Evolutionary conservation across 78 protist genomes (phyloP).

Genomic region (Chrysochromulina tobinii): DNA sequence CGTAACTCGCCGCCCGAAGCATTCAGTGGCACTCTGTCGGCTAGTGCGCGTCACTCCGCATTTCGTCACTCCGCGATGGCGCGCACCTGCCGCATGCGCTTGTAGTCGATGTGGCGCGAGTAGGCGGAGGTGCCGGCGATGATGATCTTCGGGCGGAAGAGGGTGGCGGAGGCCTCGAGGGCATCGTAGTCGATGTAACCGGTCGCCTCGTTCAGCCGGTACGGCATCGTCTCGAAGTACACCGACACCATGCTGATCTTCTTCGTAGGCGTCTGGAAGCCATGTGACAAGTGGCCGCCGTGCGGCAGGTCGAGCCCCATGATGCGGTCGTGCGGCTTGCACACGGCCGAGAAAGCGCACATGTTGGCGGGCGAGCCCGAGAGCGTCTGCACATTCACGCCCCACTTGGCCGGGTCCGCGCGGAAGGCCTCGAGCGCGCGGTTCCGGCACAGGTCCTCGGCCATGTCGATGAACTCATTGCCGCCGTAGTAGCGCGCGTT

Average conservation of each 20-base stretch:
- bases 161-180: conserved; percentile 79
- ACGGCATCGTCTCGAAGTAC: conserved; percentile 97
- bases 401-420: conserved; percentile 93
- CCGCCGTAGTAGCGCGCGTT: conserved; percentile 96
- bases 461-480: conserved; percentile 91
- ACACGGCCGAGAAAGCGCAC: conserved; percentile 88
- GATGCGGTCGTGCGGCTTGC: conserved; percentile 97
- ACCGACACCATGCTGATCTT: conserved; percentile 84
- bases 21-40: too few species aligned
- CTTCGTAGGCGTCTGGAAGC: conserved; percentile 93
- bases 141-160: conserved; percentile 96
- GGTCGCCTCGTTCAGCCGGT: conserved; percentile 83
- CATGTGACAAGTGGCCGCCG: conserved; percentile 98
- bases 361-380: conserved; percentile 94
- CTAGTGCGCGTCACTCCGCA: too few species aligned
- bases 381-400: conserved; percentile 96
- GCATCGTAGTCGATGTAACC: conserved; percentile 97
- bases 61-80: too few species aligned
- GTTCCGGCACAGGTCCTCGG: conserved; percentile 86
- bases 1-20: too few species aligned
- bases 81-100: background rate
- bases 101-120: conserved; percentile 51
- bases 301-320: conserved; percentile 98
- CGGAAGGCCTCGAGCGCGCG: conserved; percentile 93
- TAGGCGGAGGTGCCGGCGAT: conserved; percentile 72